Evolutionary conservation across 352 stramenopile species (phyloP).

Genomic region (Phytopythium litorale): DNA sequence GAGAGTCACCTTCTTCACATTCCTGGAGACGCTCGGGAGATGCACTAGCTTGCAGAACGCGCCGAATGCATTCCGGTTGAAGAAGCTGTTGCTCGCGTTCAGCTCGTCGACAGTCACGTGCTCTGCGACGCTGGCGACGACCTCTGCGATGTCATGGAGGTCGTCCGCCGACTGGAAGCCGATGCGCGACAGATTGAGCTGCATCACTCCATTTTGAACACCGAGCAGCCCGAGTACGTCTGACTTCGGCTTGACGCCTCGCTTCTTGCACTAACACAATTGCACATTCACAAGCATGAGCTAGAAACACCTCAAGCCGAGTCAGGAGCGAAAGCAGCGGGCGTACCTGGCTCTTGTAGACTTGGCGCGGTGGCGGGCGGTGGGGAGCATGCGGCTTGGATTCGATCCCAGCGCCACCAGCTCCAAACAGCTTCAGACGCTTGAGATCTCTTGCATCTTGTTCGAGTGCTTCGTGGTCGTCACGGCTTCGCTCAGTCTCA

Average conservation of each 20-base stretch:
- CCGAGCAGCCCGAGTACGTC: slow-evolving; percentile 35
- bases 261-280: slow-evolving; percentile 36
- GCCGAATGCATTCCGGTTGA: slow-evolving; percentile 45
- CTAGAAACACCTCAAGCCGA: background rate
- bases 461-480: slow-evolving; percentile 15
- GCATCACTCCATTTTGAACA: slow-evolving; percentile 31
- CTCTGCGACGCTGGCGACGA: slow-evolving; percentile 21
- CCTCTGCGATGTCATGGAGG: slow-evolving; percentile 43
- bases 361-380: slow-evolving; percentile 11
- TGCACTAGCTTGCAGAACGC: slow-evolving; percentile 43
- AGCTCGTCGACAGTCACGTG: slow-evolving; percentile 40
- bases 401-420: background rate
- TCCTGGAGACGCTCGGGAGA: slow-evolving; percentile 26
- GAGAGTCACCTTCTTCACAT: slow-evolving; percentile 33
- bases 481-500: slow-evolving; percentile 13
- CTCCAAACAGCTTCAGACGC: slow-evolving; percentile 1
- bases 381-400: background rate
- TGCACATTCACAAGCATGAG: background rate
- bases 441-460: slow-evolving; percentile 28
- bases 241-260: slow-evolving; percentile 28
- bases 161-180: slow-evolving; percentile 53
- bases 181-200: slow-evolving; percentile 43
- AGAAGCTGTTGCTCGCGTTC: slow-evolving; percentile 60
- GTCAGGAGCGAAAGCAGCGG: background rate
- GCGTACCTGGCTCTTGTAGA: slow-evolving; percentile 42